Base-by-base conservation (phyloP, 1,284 basidiomycete genomes). In the Apiotrichum brassicae region DNA sequence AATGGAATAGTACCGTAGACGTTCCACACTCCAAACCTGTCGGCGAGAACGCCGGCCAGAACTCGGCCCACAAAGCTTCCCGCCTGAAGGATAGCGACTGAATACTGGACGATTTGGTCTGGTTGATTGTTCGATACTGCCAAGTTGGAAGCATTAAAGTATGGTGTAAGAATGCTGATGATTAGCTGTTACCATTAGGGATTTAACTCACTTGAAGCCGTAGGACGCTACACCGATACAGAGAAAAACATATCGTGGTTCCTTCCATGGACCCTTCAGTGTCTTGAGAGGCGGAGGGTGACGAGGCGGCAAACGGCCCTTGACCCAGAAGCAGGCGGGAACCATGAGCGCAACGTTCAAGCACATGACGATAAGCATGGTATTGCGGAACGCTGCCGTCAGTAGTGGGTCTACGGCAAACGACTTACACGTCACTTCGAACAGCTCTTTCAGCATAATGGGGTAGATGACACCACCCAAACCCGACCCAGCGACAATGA, bases 401-500 rank as follows among this genome's bases (percentile, higher is more conserved):
- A 51, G 44, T n/a, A 9, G n/a, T 3, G 7, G 20, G 13, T 26
- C 7, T n/a, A 16, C 12, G 4, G 0, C 6, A 45, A 13, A 11
- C 9, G 13, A 62, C 66, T 51, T 41, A 68, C 66, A 49, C 19
- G 62, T 36, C 14, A 46, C 19, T 20, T 60, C 53, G 24, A 71
- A 61, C 3, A 71, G 53, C 34, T 58, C 50, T 39, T 65, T 60
- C 24, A 73, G 49, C 43, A 63, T 57, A 42, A 73, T 64, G 16
- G 71, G 71, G 47, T 71, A 68, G 41, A 71, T 61, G 18, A 73
- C 64, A 13, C 71, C 71, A 12, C 66, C 67, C 7, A 70, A 46
- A 11, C 70, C 71, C 23, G 61, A 62, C 13, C 71, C 71, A 30
- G 59, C 61, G 5, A 66, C 59, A 23, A 70, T 66, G 45, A 71